phyloP scores from a whole-genome alignment of 1,284 basidiomycete genomes.

The Leucoagaricus sp. region DNA sequence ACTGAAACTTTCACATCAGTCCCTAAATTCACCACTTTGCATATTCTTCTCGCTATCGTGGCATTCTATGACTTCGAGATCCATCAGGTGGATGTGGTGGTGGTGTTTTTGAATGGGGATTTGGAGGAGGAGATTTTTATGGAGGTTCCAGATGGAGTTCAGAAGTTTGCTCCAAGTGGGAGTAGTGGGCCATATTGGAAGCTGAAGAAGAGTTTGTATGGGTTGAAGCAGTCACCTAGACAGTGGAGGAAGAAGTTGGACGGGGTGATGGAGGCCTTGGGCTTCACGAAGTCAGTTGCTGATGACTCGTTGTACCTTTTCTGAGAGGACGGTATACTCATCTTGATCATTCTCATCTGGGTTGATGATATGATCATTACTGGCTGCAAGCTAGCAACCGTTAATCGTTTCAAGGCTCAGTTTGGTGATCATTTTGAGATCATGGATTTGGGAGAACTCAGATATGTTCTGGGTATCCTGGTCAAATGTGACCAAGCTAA shows the following conservation, averaged over 20 bases:
- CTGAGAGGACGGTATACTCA: neutral
- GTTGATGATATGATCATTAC: constrained; percentile 17
- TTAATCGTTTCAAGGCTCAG: constrained; percentile 6
- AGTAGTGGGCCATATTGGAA: constrained; percentile 12
- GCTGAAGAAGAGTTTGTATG: constrained; percentile 23
- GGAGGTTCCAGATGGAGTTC: constrained; percentile 15
- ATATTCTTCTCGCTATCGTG: constrained; percentile 6
- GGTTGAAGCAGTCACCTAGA: constrained; percentile 24
- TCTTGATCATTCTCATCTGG: constrained; percentile 18
- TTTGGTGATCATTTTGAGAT: constrained; percentile 17
- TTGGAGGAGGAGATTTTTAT: constrained; percentile 20
- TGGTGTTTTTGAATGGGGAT: constrained; percentile 6
- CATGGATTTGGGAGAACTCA: constrained; percentile 19
- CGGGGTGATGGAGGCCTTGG: constrained; percentile 11
- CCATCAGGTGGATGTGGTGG: constrained; percentile 14
- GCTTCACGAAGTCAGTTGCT: constrained; percentile 7
- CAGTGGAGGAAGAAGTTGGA: constrained; percentile 22
- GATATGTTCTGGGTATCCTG: constrained; percentile 19
- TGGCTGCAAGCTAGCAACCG: neutral
- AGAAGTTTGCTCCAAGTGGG: neutral
- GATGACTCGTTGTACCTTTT: constrained; percentile 14
- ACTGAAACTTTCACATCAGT: constrained; percentile 36
- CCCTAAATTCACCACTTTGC: constrained; percentile 12
- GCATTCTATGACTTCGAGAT: constrained; percentile 9
- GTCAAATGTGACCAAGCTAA: constrained; percentile 12